phyloP scores from a whole-genome alignment of 208 protist species.

The Trypanosoma vivax region DNA sequence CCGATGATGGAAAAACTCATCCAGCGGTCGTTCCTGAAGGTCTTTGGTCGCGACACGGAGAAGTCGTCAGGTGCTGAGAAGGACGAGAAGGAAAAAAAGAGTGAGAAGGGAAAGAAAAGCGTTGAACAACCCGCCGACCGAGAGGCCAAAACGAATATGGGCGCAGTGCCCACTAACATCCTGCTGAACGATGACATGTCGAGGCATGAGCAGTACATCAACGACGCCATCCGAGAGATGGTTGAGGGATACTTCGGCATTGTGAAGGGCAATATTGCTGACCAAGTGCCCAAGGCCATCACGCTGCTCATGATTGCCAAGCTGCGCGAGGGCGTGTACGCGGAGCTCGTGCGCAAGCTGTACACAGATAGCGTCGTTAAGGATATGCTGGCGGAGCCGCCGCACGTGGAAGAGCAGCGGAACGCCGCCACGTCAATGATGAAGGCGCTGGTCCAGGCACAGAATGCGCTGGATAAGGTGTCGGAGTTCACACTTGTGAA shows the following conservation, averaged over 20 bases:
- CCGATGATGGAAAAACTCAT: conserved; percentile 80
- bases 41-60: conserved; percentile 41
- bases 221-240: conserved; percentile 84
- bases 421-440: conserved; percentile 89
- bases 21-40: conserved; percentile 70
- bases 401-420: conserved; percentile 79
- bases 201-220: conserved; percentile 65
- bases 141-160: conserved; percentile 45
- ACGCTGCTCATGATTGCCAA: conserved; percentile 97
- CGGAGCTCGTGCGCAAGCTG: conserved; percentile 89
- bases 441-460: conserved; percentile 77
- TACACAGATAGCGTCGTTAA: conserved; percentile 92
- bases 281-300: conserved; percentile 97
- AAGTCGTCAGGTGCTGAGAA: conserved; percentile 1
- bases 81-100: conserved; percentile 11
- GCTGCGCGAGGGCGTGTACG: conserved; percentile 89
- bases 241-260: conserved; percentile 91
- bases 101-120: conserved; percentile 25
- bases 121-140: conserved; percentile 21
- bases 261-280: conserved; percentile 87
- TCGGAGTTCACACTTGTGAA: conserved; percentile 53
- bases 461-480: conserved; percentile 78
- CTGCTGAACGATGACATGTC: conserved; percentile 73
- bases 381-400: conserved; percentile 91
- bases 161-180: conserved; percentile 67